Percentiles rank a stretch among this genome's conserved stretches.
Evolutionary conservation across 768 basidiomycete genomes (phyloP).

Genomic region (Tubosaeta sp.): DNA sequence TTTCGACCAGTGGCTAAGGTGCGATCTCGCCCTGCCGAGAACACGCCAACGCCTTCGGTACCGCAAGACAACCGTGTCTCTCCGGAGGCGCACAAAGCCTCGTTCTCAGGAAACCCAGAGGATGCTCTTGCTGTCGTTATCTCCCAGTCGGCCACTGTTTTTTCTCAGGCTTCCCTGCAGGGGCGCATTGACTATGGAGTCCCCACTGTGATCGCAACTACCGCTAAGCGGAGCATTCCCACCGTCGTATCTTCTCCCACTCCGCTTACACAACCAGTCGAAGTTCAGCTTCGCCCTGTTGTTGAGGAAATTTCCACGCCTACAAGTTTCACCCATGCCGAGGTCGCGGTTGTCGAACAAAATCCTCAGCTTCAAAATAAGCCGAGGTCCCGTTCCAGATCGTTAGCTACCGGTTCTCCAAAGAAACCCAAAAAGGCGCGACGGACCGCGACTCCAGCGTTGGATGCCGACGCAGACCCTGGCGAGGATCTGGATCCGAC

Average conservation of each 20-base stretch:
- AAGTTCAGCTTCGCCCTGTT: background rate
- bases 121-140: background rate
- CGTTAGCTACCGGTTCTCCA: conserved; percentile 10
- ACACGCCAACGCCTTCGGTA: conserved; percentile 9
- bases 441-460: conserved; percentile 50
- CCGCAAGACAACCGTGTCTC: conserved; percentile 13
- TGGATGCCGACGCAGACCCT: conserved; percentile 56
- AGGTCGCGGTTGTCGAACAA: conserved; percentile 11
- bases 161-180: conserved; percentile 9
- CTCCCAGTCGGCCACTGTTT: conserved; percentile 3
- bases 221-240: conserved; percentile 11
- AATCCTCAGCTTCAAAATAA: conserved; percentile 10
- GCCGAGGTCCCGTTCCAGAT: conserved; percentile 17
- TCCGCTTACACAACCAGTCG: conserved; percentile 1
- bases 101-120: background rate
- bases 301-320: background rate
- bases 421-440: conserved; percentile 37
- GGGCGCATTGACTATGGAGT: background rate
- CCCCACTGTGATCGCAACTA: conserved; percentile 1
- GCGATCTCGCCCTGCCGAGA: conserved; percentile 40
- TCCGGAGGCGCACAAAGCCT: conserved; percentile 4
- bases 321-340: background rate
- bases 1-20: conserved; percentile 66
- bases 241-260: conserved; percentile 18
- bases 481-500: conserved; percentile 84